These are phyloP conservation scores for Massarina eburnea DNA, from an alignment of 2,329 filamentous ascomycete species.

Conservation along the genomic window DNA sequence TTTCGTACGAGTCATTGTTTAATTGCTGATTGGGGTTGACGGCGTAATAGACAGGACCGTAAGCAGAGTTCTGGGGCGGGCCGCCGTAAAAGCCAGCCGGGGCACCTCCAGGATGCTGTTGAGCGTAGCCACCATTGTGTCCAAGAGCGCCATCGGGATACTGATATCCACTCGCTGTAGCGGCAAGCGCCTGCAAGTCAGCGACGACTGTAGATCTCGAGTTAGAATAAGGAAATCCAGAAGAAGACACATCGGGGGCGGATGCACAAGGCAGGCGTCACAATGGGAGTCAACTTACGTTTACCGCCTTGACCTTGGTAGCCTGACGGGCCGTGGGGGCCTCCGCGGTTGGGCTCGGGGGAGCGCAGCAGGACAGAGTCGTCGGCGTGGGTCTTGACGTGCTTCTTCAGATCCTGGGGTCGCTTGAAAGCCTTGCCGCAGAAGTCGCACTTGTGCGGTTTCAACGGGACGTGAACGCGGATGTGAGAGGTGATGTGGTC, in stretches of 20 bases:
- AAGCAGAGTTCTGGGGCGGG: conserved; percentile 57
- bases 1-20: conserved; percentile 67
- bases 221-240: conserved; percentile 35
- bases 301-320: conserved; percentile 43
- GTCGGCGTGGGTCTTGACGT: conserved; percentile 98
- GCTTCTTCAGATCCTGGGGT: conserved; percentile 98
- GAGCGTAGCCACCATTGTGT: conserved; percentile 41
- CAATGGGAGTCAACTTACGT: conserved; percentile 34
- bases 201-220: conserved; percentile 41
- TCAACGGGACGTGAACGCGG: conserved; percentile 95
- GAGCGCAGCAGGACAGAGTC: conserved; percentile 77
- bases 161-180: conserved; percentile 51
- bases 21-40: conserved; percentile 67
- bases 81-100: conserved; percentile 56
- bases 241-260: conserved; percentile 4
- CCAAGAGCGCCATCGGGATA: conserved; percentile 48
- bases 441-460: conserved; percentile 98
- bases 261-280: conserved; percentile 2
- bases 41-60: conserved; percentile 77
- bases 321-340: conserved; percentile 36
- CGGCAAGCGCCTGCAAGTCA: conserved; percentile 53
- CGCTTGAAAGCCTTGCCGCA: conserved; percentile 99
- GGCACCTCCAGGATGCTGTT: conserved; percentile 56
- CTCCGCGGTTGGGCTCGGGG: conserved; percentile 59
- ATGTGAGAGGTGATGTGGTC: conserved; percentile 99